Evolutionary conservation across 106 monocot genomes (phyloP).

Genomic region (Dendrobium chrysotoxum): DNA sequence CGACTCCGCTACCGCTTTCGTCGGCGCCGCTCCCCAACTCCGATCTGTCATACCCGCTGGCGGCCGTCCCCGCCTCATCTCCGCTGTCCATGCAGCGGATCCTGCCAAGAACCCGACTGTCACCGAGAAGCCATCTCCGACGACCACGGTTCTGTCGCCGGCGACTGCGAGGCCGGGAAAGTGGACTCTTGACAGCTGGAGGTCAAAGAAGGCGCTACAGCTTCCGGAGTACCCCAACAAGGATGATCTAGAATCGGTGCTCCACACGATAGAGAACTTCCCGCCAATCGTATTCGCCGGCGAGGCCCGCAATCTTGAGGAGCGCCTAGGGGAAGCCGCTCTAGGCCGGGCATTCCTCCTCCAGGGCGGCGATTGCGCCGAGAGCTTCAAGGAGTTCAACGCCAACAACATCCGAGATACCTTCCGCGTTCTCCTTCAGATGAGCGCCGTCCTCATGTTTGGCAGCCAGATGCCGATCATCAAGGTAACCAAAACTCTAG

Average conservation of each 20-base stretch:
- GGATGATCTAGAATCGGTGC: slow-evolving; percentile 54
- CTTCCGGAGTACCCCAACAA: slow-evolving; percentile 71
- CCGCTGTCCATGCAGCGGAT: slow-evolving; percentile 3
- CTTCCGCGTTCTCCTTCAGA: slow-evolving; percentile 81
- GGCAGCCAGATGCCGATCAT: slow-evolving; percentile 82
- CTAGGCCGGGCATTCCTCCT: slow-evolving; percentile 74
- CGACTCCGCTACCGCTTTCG: background rate
- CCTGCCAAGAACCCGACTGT: slow-evolving; percentile 7
- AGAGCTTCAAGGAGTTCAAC: slow-evolving; percentile 96
- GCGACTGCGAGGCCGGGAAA: slow-evolving; percentile 19
- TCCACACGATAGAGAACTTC: slow-evolving; percentile 56
- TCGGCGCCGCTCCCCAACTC: background rate
- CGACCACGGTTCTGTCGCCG: slow-evolving; percentile 2
- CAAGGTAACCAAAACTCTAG: slow-evolving; percentile 40
- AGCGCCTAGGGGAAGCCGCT: slow-evolving; percentile 66
- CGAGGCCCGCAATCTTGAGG: slow-evolving; percentile 76
- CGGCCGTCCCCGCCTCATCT: background rate
- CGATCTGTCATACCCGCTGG: background rate
- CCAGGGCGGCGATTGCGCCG: slow-evolving; percentile 91
- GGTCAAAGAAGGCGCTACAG: slow-evolving; percentile 73
- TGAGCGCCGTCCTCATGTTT: slow-evolving; percentile 83
- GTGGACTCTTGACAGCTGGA: slow-evolving; percentile 76
- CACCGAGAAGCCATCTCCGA: background rate
- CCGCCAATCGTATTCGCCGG: slow-evolving; percentile 88
- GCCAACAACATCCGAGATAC: slow-evolving; percentile 86